These are phyloP conservation scores for Bjerkandera adusta DNA, from an alignment of 1,284 basidiomycete species.

Conservation along the genomic window DNA sequence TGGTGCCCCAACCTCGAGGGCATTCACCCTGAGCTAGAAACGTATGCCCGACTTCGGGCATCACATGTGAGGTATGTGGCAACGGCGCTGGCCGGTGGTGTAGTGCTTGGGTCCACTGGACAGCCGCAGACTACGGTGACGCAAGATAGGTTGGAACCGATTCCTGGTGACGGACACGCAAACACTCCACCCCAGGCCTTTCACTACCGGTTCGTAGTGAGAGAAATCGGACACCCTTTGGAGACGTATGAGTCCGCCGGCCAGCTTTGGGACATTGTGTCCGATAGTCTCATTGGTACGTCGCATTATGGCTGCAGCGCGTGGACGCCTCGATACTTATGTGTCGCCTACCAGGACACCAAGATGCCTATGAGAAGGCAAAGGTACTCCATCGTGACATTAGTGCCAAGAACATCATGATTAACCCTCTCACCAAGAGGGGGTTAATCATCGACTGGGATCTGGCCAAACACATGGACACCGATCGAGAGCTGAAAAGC, in stretches of 20 bases:
- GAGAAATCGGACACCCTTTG: constrained; percentile 1
- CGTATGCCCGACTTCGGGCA: background rate
- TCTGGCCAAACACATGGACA: constrained; percentile 6
- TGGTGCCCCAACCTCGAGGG: constrained; percentile 3
- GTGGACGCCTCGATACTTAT: too few relatives aligned
- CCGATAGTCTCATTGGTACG: constrained; percentile 4
- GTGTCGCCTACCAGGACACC: too few relatives aligned
- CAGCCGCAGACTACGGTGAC: too few relatives aligned
- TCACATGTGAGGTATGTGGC: background rate
- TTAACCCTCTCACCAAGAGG: background rate
- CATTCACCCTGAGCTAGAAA: background rate
- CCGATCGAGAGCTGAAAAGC: background rate
- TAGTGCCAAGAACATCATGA: constrained; percentile 18
- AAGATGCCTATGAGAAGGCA: constrained; percentile 12
- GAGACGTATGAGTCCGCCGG: background rate
- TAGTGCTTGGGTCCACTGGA: too few relatives aligned
- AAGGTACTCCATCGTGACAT: constrained; percentile 17
- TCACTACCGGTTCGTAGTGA: constrained; percentile 1
- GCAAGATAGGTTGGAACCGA: too few relatives aligned
- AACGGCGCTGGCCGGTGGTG: constrained; percentile 3
- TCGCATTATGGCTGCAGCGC: too few relatives aligned
- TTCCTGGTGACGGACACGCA: too few relatives aligned
- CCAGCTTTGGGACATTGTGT: background rate
- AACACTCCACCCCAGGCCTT: too few relatives aligned
- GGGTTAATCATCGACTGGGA: constrained; percentile 19